These are phyloP conservation scores for Kalmanozyma brasiliensis DNA, from an alignment of 1,284 basidiomycete genomes.

Conservation along the genomic window DNA sequence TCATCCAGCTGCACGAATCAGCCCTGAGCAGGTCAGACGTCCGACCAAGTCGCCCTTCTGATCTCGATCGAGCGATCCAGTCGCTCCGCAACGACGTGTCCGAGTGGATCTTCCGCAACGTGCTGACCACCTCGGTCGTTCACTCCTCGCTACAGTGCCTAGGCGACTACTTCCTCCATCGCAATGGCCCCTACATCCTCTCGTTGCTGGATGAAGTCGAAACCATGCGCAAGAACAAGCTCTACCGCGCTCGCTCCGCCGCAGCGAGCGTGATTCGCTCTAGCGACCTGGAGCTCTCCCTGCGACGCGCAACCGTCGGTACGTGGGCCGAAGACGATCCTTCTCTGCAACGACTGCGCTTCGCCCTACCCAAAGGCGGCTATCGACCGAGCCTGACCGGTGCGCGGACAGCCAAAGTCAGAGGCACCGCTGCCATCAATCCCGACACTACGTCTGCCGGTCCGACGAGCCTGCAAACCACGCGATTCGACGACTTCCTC, in stretches of 20 bases:
- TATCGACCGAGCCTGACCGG: conserved; percentile 33
- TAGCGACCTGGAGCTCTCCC: conserved; percentile 51
- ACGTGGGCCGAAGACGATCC: conserved; percentile 56
- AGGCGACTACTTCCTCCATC: conserved; percentile 76
- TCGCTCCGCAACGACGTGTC: conserved; percentile 79
- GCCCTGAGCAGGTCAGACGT: conserved; percentile 18
- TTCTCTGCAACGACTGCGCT: conserved; percentile 38
- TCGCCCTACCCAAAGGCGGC: conserved; percentile 37
- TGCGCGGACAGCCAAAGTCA: conserved; percentile 26
- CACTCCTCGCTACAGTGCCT: conserved; percentile 79
- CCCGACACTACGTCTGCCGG: conserved; percentile 1
- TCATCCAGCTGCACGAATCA: conserved; percentile 36
- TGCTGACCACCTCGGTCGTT: conserved; percentile 83
- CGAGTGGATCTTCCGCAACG: conserved; percentile 91
- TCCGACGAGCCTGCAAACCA: conserved; percentile 1
- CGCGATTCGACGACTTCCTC: conserved; percentile 51
- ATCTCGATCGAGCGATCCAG: conserved; percentile 58
- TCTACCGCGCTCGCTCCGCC: conserved; percentile 74
- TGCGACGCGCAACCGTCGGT: conserved; percentile 48
- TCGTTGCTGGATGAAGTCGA: conserved; percentile 76
- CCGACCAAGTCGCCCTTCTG: conserved; percentile 31
- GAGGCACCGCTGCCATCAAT: conserved; percentile 16
- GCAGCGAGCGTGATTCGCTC: conserved; percentile 68
- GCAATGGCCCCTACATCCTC: conserved; percentile 85
- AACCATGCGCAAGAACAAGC: conserved; percentile 74